Base-by-base conservation (phyloP, 495 filamentous ascomycete genomes). In the Aspergillus bertholletiae region DNA sequence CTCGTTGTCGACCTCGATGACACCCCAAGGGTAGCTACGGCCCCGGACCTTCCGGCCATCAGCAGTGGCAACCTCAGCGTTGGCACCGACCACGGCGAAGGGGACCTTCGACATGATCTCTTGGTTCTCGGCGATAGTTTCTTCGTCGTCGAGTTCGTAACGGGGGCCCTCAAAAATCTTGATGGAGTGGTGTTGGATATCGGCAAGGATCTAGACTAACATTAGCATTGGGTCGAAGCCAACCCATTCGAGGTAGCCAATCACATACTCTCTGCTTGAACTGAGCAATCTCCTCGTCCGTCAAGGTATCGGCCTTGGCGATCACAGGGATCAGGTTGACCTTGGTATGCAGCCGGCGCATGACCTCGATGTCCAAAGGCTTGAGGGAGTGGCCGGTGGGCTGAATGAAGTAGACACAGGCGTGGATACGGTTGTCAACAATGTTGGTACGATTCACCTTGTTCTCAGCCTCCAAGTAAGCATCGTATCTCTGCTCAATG, bases 381-480 rank as follows among this genome's bases (percentile, higher is more conserved):
- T 98, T 98, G 66, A 98, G 80, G n/a, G 95, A 94, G 80, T 98
- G 94, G 49, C 94, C 94, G 37, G 94, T 98, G 51, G 94, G 94
- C 76, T 98, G 94, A 64, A 98, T 96, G 79, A 98, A 98, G 84
- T 96, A 98, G 46, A 98, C 94, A 65, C 94, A 97, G 23, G 94
- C 93, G 65, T 98, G 94, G 54, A 98, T 90, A 63, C 94, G 88
- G 83, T 97, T 97, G 75, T 98, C 94, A 50, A 97, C 85, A 71
- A 97, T 97, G 82, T 98, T 98, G 83, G 95, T 95, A 58, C 94
- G 88, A 80, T 98, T 98, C 68, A 98, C 90, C 86, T 97, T 98
- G 84, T 98, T 97, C 81, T 98, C 94, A 41, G 94, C 93, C 76
- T 98, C 95, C 22, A 97, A 80, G 70, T 97, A 98, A 43, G 94